A percentile compares a stretch with the other conserved stretches of the same genome.
These are phyloP conservation scores for Epichloe sylvatica DNA, from an alignment of 2,329 filamentous ascomycete genomes.

Conservation along the genomic window DNA sequence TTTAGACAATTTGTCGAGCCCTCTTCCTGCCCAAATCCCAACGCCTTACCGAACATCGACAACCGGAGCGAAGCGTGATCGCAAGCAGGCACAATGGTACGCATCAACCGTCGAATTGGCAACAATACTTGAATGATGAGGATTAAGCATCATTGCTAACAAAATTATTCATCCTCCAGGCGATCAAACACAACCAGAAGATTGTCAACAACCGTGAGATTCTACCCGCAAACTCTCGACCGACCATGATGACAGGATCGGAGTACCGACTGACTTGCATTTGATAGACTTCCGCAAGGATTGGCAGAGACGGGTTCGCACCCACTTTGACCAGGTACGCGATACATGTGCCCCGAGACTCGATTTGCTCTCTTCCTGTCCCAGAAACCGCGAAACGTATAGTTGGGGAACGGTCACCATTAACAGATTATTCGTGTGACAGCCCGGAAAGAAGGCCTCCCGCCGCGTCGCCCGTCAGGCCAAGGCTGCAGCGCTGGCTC, in stretches of 20 bases:
- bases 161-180: constrained; percentile 32
- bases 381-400: not conserved
- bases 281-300: constrained; percentile 91
- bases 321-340: constrained; percentile 98
- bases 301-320: constrained; percentile 97
- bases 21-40: constrained; percentile 22
- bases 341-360: constrained; percentile 5
- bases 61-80: constrained; percentile 34
- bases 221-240: constrained; percentile 5
- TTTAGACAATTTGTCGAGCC: constrained; percentile 27
- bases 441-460: constrained; percentile 94
- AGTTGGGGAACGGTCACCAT: not conserved
- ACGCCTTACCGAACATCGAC: constrained; percentile 27
- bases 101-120: constrained; percentile 12
- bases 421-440: constrained; percentile 6
- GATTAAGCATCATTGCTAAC: constrained; percentile 18
- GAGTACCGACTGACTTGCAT: constrained; percentile 23
- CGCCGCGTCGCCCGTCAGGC: constrained; percentile 81
- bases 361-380: not conserved
- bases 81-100: constrained; percentile 42
- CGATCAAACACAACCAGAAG: constrained; percentile 99
- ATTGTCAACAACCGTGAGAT: constrained; percentile 84
- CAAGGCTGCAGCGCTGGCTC: constrained; percentile 91
- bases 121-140: constrained; percentile 9
- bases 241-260: constrained; percentile 16